Conservation (phyloP, 345 rosid species). For the Raphanus sativus region DNA sequence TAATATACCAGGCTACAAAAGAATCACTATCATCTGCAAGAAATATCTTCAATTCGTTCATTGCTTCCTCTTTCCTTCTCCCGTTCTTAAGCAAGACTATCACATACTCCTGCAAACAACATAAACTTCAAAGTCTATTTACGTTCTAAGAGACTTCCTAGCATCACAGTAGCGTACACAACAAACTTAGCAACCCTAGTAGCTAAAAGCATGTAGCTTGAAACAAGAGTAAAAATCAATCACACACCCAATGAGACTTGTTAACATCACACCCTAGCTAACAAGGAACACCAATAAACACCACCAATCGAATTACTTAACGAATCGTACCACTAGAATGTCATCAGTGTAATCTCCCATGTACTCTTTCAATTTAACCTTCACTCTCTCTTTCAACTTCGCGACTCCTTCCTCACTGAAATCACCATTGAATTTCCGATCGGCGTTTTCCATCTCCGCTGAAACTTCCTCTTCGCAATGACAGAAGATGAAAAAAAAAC, state of each 20-base stretch:
- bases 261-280: conserved; percentile 9
- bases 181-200: not conserved
- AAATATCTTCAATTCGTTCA: conserved; percentile 81
- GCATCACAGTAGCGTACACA: conserved; percentile 1
- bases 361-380: conserved; percentile 82
- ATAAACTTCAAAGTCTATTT: not conserved
- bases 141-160: not conserved
- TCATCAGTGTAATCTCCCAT: conserved; percentile 99
- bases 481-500: not conserved
- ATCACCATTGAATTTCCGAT: conserved; percentile 66
- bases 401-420: conserved; percentile 77
- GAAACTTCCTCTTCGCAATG: conserved; percentile 24
- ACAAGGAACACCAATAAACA: conserved; percentile 7
- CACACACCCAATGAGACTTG: not conserved
- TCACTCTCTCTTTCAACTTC: conserved; percentile 65
- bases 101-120: conserved; percentile 75
- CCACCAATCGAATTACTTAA: not conserved
- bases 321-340: conserved; percentile 74
- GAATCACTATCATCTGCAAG: conserved; percentile 82
- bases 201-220: too few species aligned
- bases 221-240: too few species aligned
- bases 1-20: conserved; percentile 75
- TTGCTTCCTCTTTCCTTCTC: conserved; percentile 79
- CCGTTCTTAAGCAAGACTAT: conserved; percentile 87
- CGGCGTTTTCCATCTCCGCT: conserved; percentile 64